Evolutionary conservation across 192 early-diverging fungal genomes (phyloP).

Genomic region (Backusella macrospora): DNA sequence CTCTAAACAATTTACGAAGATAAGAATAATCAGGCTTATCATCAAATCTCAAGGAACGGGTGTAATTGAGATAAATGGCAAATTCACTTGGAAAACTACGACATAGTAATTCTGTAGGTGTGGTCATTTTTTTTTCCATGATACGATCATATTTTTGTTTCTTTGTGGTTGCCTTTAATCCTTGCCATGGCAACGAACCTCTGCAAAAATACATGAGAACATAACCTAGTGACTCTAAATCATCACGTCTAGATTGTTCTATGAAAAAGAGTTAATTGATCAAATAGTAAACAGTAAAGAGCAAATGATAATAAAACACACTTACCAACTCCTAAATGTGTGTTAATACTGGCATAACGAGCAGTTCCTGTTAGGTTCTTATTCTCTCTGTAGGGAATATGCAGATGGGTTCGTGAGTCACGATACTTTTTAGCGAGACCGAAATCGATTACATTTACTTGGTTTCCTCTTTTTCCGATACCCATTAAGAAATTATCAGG

Average conservation of each 20-base stretch:
- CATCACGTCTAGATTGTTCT: slow-evolving; percentile 89
- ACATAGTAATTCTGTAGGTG: slow-evolving; percentile 82
- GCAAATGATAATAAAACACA: not conserved
- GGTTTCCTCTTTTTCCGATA: slow-evolving; percentile 78
- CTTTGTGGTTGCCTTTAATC: slow-evolving; percentile 85
- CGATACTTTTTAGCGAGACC: slow-evolving; percentile 87
- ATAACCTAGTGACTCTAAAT: slow-evolving; percentile 86
- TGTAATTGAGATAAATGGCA: slow-evolving; percentile 86
- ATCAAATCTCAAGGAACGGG: slow-evolving; percentile 82
- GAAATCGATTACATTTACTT: slow-evolving; percentile 89
- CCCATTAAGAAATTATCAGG: slow-evolving; percentile 93
- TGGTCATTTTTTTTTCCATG: slow-evolving; percentile 93
- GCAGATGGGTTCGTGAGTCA: slow-evolving; percentile 80
- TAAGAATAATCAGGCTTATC: slow-evolving; percentile 93
- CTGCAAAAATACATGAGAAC: slow-evolving; percentile 91
- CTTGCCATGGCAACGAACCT: slow-evolving; percentile 89
- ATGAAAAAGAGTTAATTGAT: slow-evolving; percentile 15
- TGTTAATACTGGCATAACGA: slow-evolving; percentile 88
- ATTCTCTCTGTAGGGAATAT: slow-evolving; percentile 90
- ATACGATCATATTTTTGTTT: slow-evolving; percentile 95
- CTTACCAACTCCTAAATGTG: slow-evolving; percentile 73
- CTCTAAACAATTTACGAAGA: slow-evolving; percentile 84
- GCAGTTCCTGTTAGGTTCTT: slow-evolving; percentile 91
- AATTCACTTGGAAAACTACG: slow-evolving; percentile 84
- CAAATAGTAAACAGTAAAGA: not conserved